Evolutionary conservation across 371 early-diverging fungal species (phyloP).

Genomic region (Dentiscutata heterogama): DNA sequence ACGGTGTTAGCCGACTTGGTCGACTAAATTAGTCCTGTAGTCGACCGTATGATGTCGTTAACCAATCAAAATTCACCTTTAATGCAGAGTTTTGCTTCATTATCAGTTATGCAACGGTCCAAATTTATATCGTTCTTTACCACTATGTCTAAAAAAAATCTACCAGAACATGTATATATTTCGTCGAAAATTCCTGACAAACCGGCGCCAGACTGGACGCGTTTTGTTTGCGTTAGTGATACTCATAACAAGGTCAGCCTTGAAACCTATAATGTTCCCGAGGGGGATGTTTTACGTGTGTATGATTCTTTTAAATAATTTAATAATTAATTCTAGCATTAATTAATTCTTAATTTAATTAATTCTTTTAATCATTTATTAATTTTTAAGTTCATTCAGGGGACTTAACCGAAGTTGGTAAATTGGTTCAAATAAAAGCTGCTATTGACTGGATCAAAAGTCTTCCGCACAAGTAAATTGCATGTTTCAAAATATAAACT

Average conservation of each 20-base stretch:
- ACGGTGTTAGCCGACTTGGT: too few relatives aligned
- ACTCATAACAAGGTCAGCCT: slow-evolving; percentile 56
- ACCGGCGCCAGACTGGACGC: slow-evolving; percentile 49
- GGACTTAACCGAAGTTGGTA: slow-evolving; percentile 56
- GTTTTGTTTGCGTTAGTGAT: slow-evolving; percentile 64
- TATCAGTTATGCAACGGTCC: too few relatives aligned
- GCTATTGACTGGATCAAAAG: slow-evolving; percentile 56
- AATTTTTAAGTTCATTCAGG: slow-evolving; percentile 58
- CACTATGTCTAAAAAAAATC: not conserved
- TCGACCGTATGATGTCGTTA: too few relatives aligned
- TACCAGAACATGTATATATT: not conserved
- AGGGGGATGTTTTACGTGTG: slow-evolving; percentile 61
- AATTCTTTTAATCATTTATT: not conserved
- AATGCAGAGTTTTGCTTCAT: too few relatives aligned
- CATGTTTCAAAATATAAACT: not conserved
- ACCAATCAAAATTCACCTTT: too few relatives aligned
- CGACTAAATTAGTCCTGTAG: too few relatives aligned
- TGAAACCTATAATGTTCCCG: slow-evolving; percentile 53
- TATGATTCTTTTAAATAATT: not conserved
- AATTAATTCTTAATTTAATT: too few relatives aligned
- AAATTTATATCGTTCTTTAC: too few relatives aligned
- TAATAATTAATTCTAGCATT: not conserved
- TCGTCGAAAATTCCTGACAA: slow-evolving; percentile 31
- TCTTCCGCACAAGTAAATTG: slow-evolving; percentile 55
- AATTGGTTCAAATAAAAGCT: slow-evolving; percentile 48